phyloP scores from a whole-genome alignment of 768 basidiomycete genomes.

The Neoboletus brunneissimus region DNA sequence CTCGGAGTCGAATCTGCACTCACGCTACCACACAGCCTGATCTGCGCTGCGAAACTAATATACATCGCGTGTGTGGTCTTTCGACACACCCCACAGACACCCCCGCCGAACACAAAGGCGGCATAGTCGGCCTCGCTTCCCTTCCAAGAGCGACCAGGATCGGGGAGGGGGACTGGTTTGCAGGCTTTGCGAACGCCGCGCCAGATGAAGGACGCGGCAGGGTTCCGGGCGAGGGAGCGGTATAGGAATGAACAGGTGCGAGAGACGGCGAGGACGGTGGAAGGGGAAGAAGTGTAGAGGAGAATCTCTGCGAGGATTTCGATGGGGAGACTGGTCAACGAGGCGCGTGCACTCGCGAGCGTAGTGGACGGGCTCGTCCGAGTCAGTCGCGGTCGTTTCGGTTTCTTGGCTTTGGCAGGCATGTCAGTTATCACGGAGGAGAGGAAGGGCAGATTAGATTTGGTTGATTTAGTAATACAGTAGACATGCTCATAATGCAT shows the following conservation, averaged over 20 bases:
- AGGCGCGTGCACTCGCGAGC: neutral
- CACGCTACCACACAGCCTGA: constrained; percentile 45
- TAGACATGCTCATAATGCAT: no score
- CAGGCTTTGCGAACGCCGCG: constrained; percentile 43
- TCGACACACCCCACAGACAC: constrained; percentile 56
- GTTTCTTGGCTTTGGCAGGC: constrained; percentile 5
- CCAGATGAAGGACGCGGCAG: constrained; percentile 57
- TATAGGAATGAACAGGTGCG: constrained; percentile 57
- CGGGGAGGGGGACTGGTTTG: constrained; percentile 37
- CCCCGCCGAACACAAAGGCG: constrained; percentile 60
- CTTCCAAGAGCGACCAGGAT: constrained; percentile 38
- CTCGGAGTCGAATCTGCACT: constrained; percentile 13
- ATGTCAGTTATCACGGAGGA: neutral
- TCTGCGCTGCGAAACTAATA: constrained; percentile 45
- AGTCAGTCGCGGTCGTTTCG: neutral
- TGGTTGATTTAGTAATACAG: no score
- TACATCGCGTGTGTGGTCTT: constrained; percentile 38
- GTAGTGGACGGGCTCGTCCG: neutral
- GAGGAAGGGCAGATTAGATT: no score
- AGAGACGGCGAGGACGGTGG: constrained; percentile 57
- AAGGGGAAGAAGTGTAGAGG: constrained; percentile 47
- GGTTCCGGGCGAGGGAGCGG: constrained; percentile 43
- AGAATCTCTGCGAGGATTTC: constrained; percentile 68
- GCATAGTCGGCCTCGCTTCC: constrained; percentile 56
- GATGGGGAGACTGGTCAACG: constrained; percentile 43